These are phyloP conservation scores for Hypomontagnella submonticulosa DNA, from an alignment of 495 filamentous ascomycete species.

Conservation along the genomic window DNA sequence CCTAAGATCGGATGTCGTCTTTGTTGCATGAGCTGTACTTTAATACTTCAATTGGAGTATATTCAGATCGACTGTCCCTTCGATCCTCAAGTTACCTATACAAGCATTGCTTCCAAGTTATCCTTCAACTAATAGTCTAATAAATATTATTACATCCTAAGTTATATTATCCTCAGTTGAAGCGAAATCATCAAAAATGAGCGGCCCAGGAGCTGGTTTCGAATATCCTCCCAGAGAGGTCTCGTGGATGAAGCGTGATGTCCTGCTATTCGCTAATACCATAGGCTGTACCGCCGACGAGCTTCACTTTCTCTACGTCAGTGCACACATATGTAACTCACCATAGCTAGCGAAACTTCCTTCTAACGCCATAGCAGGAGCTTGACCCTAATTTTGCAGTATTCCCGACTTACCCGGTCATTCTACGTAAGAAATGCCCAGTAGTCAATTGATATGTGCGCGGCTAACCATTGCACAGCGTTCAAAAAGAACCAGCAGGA, in stretches of 20 bases:
- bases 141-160: neutral
- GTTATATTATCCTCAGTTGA: neutral
- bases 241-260: constrained; percentile 86
- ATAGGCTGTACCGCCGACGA: constrained; percentile 87
- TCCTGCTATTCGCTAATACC: constrained; percentile 85
- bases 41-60: constrained; percentile 11
- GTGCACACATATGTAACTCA: constrained; percentile 35
- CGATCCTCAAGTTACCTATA: too few species aligned
- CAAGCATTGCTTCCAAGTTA: neutral
- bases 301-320: constrained; percentile 89
- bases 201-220: constrained; percentile 77
- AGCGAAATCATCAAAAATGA: constrained; percentile 47
- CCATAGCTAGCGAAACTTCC: neutral
- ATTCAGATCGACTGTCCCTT: too few species aligned
- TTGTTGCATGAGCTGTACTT: neutral
- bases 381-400: constrained; percentile 82
- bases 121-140: neutral
- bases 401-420: constrained; percentile 88
- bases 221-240: constrained; percentile 79
- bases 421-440: constrained; percentile 69
- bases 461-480: constrained; percentile 54
- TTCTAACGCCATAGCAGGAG: constrained; percentile 64
- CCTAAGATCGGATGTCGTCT: constrained; percentile 6
- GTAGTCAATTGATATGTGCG: constrained; percentile 4
- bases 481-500: constrained; percentile 84